A percentile compares a stretch with the other conserved stretches of the same genome.
phyloP scores from a whole-genome alignment of 108 stramenopile genomes.

The Cyclotella cryptica region DNA sequence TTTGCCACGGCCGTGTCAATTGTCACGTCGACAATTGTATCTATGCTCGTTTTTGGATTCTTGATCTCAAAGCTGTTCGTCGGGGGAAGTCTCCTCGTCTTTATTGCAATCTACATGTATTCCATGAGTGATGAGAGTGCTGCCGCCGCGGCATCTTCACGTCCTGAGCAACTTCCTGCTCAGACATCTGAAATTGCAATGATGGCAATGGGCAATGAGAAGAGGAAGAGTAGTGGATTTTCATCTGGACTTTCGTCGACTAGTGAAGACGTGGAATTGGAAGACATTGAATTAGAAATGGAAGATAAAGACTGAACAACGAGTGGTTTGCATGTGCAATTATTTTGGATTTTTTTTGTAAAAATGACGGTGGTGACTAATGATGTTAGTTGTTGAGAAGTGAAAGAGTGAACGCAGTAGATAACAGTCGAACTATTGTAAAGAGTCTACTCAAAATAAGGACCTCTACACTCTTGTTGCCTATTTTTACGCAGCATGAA shows the following conservation, averaged over 20 bases:
- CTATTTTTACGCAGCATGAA: too few species aligned
- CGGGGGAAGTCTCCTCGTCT: constrained; percentile 37
- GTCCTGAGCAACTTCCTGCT: constrained; percentile 10
- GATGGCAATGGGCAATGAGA: constrained; percentile 9
- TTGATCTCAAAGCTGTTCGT: constrained; percentile 43
- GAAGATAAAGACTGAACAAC: not conserved
- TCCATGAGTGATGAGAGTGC: constrained; percentile 23
- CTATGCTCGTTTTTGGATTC: constrained; percentile 64
- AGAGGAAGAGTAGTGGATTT: constrained; percentile 4
- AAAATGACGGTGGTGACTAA: too few species aligned
- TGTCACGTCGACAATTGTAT: constrained; percentile 44
- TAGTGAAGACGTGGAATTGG: constrained; percentile 6
- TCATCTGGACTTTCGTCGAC: constrained; percentile 14
- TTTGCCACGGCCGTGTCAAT: constrained; percentile 75
- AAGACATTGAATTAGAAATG: constrained; percentile 11
- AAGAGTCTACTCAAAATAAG: too few species aligned
- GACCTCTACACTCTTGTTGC: too few species aligned
- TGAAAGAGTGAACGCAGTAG: too few species aligned
- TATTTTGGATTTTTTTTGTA: not conserved
- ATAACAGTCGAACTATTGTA: too few species aligned
- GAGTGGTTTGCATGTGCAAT: not conserved
- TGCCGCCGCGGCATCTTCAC: not conserved
- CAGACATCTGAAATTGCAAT: constrained; percentile 31
- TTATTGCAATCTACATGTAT: constrained; percentile 43
- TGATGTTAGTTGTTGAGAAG: too few species aligned